Percentiles rank a stretch among this genome's conserved stretches.
Conservation (phyloP, 176 grass and related monocot genomes). For the Triticum timopheevii region DNA sequence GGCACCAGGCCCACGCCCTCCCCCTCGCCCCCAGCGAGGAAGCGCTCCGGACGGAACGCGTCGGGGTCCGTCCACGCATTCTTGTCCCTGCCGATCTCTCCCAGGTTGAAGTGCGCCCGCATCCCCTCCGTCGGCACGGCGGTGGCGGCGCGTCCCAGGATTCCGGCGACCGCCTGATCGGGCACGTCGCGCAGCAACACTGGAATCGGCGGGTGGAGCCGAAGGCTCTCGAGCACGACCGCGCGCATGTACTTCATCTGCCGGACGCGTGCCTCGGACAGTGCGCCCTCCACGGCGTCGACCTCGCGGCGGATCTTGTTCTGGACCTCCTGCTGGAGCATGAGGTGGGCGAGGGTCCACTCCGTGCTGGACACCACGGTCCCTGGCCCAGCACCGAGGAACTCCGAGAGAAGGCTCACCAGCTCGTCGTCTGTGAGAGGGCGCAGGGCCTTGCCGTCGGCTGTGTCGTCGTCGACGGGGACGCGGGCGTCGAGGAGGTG, state of each 20-base stretch:
- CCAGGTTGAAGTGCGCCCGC: too few species aligned
- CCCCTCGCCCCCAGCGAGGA: conserved; percentile 37
- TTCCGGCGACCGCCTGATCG: neutral
- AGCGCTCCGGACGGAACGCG: conserved; percentile 54
- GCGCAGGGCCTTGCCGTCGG: neutral
- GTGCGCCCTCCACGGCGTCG: too few species aligned
- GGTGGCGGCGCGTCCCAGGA: too few species aligned
- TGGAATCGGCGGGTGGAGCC: neutral
- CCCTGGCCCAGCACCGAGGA: neutral
- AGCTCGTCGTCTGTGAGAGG: neutral
- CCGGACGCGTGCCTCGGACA: neutral
- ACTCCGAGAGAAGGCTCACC: neutral
- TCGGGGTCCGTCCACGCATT: neutral
- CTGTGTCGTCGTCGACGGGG: neutral
- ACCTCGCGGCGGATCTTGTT: neutral
- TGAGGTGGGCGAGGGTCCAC: neutral
- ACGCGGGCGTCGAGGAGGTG: neutral
- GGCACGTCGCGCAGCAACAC: neutral
- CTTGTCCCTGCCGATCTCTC: neutral
- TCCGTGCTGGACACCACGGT: neutral
- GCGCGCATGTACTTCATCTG: neutral
- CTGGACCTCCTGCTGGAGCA: neutral
- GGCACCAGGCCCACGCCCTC: neutral
- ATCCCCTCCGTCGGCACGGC: too few species aligned
- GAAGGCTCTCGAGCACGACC: neutral